These are phyloP conservation scores for Gaultheria prostrata DNA, from an alignment of 148 eudicot genomes.

Conservation along the genomic window DNA sequence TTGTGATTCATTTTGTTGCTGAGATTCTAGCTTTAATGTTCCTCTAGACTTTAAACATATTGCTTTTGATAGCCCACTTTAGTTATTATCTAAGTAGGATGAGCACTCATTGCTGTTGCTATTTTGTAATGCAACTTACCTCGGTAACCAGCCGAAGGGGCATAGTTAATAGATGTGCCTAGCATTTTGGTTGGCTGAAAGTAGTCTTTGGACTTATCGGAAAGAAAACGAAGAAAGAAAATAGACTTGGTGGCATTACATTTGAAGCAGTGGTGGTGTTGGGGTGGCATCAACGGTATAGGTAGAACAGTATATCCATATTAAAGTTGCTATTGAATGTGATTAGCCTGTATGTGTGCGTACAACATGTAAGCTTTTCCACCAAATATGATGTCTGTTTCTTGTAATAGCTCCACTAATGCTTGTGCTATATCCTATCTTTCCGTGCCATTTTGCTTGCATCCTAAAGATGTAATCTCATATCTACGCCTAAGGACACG, in stretches of 20 bases:
- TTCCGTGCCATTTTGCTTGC: background rate
- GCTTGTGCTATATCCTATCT: background rate
- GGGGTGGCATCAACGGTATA: background rate
- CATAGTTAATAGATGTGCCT: background rate
- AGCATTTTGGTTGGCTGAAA: background rate
- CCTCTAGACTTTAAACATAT: background rate
- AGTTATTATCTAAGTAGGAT: background rate
- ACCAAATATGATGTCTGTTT: background rate
- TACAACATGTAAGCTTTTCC: background rate
- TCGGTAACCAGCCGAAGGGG: background rate
- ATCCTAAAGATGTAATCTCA: background rate
- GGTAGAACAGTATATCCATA: background rate
- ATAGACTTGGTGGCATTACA: background rate
- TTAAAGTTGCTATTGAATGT: background rate
- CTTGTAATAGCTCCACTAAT: background rate
- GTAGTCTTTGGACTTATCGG: background rate
- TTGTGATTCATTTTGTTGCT: background rate
- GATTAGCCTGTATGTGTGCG: background rate
- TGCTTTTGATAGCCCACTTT: background rate
- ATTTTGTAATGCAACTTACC: background rate
- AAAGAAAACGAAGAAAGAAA: background rate
- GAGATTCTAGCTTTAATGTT: slow-evolving; percentile 2
- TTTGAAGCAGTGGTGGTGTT: slow-evolving; percentile 8
- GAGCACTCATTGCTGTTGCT: background rate
- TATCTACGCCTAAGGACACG: background rate